Evolutionary conservation across 1,284 basidiomycete species (phyloP), one percentile per base, ranked within the genome.

Genomic region (Ganoderma lingzhi): DNA sequence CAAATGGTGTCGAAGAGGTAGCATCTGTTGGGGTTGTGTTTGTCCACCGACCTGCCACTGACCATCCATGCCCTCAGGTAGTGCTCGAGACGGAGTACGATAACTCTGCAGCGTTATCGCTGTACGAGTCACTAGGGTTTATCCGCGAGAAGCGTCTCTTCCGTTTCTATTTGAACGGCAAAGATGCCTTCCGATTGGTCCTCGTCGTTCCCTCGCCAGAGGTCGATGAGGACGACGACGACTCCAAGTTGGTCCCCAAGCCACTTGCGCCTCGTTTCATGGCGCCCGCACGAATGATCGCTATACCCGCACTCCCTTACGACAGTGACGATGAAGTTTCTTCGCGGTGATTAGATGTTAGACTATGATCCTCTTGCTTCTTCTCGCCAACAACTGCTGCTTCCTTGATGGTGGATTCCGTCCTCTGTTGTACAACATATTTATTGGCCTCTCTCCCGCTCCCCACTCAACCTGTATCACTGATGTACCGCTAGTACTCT

Each of bases 71-170:
- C 60, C 17, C 35, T 61, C 73, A 97, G 96, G 90, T 99, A 73
- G 92, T 97, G 1, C 90, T 99, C 63, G 98, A 99, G 84, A 99
- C 98, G 1, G 98, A 99, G 82, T 95, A 88, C 77, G 97, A 99
- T 83, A 99, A 99, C 81, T 80, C 82, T 17, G 89, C 95, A 3
- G 96, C 96, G 0, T 86, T 99, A 14, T 90, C 92, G 2, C 85
- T 99, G 15, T 99, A 99, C 82, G 93, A 94, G 73, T 91, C 92
- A 1, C 86, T 99, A 32, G 97, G 98, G 0, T 99, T 99, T 81
- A 92, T 99, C 35, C 89, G 95, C 60, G 97, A 99, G 84, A 99
- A 99, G 80, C 89, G 97, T 1, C 86, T 99, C 14, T 93, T 93
- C 79, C 88, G 97, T 3, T 99, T 99, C 83, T 99, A 99, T 79